These are phyloP conservation scores for Thalassiosira livingstoniorum DNA, from an alignment of 352 stramenopile species.

Conservation along the genomic window DNA sequence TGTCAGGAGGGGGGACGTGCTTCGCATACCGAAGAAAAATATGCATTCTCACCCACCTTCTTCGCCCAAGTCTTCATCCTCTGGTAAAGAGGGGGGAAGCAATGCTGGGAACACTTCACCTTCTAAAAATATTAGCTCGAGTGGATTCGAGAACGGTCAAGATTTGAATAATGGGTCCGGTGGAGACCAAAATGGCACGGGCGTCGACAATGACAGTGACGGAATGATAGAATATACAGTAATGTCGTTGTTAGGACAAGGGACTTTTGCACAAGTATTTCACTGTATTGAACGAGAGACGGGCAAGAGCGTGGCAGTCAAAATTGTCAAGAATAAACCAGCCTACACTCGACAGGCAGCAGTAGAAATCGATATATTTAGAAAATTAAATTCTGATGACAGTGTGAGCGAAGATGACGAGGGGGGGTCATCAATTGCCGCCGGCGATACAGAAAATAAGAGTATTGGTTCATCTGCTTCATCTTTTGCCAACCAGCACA, in stretches of 20 bases:
- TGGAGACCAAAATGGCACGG: not conserved
- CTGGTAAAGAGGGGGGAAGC: conserved; percentile 1
- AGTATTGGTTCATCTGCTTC: no score
- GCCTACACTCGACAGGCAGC: conserved; percentile 95
- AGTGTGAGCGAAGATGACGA: conserved; percentile 13
- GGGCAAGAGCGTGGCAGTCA: conserved; percentile 92
- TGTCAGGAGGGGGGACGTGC: conserved; percentile 69
- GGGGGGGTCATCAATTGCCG: no score
- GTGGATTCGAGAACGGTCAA: no score
- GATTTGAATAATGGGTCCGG: no score
- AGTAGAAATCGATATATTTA: conserved; percentile 94
- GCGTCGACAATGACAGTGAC: conserved; percentile 4
- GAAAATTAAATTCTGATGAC: conserved; percentile 56
- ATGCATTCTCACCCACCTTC: conserved; percentile 60
- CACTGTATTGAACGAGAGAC: conserved; percentile 89
- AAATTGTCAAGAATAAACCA: conserved; percentile 97
- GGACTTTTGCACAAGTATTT: conserved; percentile 98
- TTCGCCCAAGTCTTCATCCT: not conserved
- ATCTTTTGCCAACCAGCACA: no score
- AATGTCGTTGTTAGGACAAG: conserved; percentile 91
- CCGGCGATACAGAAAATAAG: no score
- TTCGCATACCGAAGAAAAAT: conserved; percentile 64
- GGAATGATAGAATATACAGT: conserved; percentile 76
- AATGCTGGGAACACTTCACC: not conserved
- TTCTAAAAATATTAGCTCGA: no score